Evolutionary conservation across 2,329 filamentous ascomycete genomes (phyloP).

Genomic region (Aspergillus flavus): DNA sequence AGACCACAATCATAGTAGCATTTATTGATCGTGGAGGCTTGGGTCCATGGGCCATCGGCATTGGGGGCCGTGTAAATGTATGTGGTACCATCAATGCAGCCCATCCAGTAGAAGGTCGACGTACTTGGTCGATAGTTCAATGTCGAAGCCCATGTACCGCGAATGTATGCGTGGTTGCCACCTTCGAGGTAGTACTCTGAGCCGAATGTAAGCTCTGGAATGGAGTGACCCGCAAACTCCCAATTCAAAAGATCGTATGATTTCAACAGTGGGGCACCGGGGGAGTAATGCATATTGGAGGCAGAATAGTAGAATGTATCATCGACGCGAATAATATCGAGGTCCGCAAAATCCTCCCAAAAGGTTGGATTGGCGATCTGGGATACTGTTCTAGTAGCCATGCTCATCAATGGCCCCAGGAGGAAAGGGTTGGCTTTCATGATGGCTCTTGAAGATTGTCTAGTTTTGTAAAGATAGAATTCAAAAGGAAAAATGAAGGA

Average conservation of each 20-base stretch:
- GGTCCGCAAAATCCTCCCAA: constrained; percentile 59
- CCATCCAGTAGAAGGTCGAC: constrained; percentile 60
- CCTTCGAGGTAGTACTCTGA: constrained; percentile 40
- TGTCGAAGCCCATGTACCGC: constrained; percentile 60
- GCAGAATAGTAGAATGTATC: constrained; percentile 59
- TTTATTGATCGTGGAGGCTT: constrained; percentile 38
- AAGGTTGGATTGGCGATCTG: constrained; percentile 54
- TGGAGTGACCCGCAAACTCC: constrained; percentile 50
- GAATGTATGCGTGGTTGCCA: constrained; percentile 50
- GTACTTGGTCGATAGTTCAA: constrained; percentile 55
- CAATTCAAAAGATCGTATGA: constrained; percentile 60
- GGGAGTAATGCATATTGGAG: constrained; percentile 60
- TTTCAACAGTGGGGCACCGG: constrained; percentile 58
- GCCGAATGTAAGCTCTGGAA: constrained; percentile 51
- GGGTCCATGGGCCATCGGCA: constrained; percentile 49
- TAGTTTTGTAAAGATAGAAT: background rate
- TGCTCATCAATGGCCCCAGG: background rate
- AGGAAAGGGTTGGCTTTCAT: background rate
- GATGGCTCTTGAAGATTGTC: background rate
- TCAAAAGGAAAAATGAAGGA: background rate
- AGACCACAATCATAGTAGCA: constrained; percentile 64
- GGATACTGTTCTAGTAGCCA: background rate
- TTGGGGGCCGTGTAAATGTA: constrained; percentile 56
- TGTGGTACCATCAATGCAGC: constrained; percentile 56
- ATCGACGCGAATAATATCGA: constrained; percentile 56